Evolutionary conservation across 2,329 filamentous ascomycete genomes (phyloP), one percentile per base, ranked within the genome.

Genomic region (Scolecobasidium constrictum): DNA sequence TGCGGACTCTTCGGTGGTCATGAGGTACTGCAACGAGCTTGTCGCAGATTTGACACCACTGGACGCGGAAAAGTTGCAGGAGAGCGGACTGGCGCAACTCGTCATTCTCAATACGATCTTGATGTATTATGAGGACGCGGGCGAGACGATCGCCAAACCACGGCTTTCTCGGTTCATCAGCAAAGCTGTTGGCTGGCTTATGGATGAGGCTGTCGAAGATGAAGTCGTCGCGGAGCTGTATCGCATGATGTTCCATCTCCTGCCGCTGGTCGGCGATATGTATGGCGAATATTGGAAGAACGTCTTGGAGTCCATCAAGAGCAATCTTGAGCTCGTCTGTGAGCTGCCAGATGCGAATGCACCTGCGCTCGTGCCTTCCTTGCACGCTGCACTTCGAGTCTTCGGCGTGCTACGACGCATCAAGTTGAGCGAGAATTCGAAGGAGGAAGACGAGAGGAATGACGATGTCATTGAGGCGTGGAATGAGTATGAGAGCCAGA

Each of bases 231-330:
- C 56, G 63, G 78, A 52, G 69, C 68, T 47, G 54, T 86, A 42
- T 64, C 74, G 58, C 46, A 58, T 64, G 4, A 52, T 81, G 38
- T 56, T 61, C 2, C 62, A 67, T 3, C 64, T 94, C 3, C 61
- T 95, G 0, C 84, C 85, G 2, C 74, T 73, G 33, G 81, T 95
- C 52, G 75, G 77, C 46, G 82, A 87, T 37, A 78, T 94, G 1
- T 95, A 94, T 53, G 92, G 90, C 1, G 77, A 83, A 0, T 85
- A 94, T 55, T 98, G 92, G 92, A 73, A 80, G 40, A 56, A 64
- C 12, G 55, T 66, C 4, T 42, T 69, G 12, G 50, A 52, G 5
- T 53, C 53, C 3, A 42, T 70, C n/a, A 52, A 56, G 2, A 46
- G 46, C 3, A 56, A 55, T 16, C 70, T 66, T 65, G 36, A 43